Conservation (phyloP, 2,329 filamentous ascomycete species). For the Verticillium klebahnii region DNA sequence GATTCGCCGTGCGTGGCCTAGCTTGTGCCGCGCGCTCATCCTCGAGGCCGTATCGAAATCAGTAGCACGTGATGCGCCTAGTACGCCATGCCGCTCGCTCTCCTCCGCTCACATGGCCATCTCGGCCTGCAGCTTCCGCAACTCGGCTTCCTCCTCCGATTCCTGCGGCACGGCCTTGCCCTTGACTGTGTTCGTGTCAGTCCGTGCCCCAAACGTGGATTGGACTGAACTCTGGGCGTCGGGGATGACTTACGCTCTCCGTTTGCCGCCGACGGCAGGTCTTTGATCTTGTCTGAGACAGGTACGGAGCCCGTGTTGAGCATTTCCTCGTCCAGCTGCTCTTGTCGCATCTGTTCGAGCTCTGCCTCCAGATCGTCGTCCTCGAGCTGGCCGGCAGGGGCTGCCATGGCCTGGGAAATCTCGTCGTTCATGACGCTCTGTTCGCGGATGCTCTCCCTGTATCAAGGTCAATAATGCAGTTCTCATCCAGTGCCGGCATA, state of each 20-base stretch:
- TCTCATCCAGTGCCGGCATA: not conserved
- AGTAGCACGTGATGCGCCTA: not conserved
- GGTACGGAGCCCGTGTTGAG: conserved; percentile 82
- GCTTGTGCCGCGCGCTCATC: not conserved
- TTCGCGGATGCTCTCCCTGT: conserved; percentile 83
- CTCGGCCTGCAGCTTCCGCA: conserved; percentile 88
- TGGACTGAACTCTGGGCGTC: not conserved
- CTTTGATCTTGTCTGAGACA: conserved; percentile 70
- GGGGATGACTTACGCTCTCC: conserved; percentile 64
- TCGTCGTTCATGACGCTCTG: conserved; percentile 92
- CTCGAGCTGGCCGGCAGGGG: conserved; percentile 60
- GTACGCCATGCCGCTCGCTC: not conserved
- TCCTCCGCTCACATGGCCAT: conserved; percentile 74
- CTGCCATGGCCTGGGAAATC: conserved; percentile 81
- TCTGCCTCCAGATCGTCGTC: conserved; percentile 85
- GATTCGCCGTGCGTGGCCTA: not conserved
- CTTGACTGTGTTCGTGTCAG: conserved; percentile 35
- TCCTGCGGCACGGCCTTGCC: conserved; percentile 53
- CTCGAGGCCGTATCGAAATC: not conserved
- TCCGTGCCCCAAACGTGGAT: not conserved
- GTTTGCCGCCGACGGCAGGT: conserved; percentile 70
- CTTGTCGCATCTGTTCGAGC: conserved; percentile 82
- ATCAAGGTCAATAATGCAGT: not conserved
- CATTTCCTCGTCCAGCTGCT: conserved; percentile 91
- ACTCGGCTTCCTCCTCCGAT: conserved; percentile 93